Conservation (phyloP, 257 asterid genomes). For the Apocynum venetum region DNA sequence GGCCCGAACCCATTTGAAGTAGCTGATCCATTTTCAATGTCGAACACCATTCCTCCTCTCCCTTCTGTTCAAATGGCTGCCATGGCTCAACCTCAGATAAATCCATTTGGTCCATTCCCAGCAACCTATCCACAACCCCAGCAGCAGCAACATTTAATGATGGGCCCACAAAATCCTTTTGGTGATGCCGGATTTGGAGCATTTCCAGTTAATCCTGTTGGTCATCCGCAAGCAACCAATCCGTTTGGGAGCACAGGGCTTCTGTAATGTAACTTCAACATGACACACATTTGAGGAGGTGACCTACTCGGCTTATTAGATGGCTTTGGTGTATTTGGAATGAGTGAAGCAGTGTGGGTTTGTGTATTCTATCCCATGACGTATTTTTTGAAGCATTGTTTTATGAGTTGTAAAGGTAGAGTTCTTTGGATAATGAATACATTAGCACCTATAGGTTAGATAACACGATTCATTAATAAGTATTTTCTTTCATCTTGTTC, state of each 20-base stretch:
- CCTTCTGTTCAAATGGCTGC: conserved; percentile 51
- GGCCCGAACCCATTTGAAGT: conserved; percentile 94
- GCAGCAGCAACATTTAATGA: conserved; percentile 43
- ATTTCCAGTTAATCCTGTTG: conserved; percentile 42
- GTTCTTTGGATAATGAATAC: conserved; percentile 16
- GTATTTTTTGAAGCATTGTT: conserved; percentile 20
- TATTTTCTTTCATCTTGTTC: not conserved
- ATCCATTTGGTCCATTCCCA: conserved; percentile 74
- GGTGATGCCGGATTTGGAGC: conserved; percentile 63
- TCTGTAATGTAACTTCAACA: conserved; percentile 30
- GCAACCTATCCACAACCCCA: conserved; percentile 55
- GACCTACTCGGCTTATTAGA: conserved; percentile 33
- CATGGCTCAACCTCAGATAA: conserved; percentile 48
- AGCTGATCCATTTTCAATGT: conserved; percentile 62
- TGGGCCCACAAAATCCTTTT: conserved; percentile 67
- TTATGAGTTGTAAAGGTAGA: conserved; percentile 40
- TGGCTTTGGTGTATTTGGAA: conserved; percentile 35
- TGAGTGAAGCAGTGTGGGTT: conserved; percentile 28
- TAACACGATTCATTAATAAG: not conserved
- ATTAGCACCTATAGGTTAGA: conserved; percentile 14
- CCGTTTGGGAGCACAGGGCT: conserved; percentile 74
- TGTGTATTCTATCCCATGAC: conserved; percentile 19
- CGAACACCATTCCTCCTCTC: conserved; percentile 43
- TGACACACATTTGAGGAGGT: conserved; percentile 22
- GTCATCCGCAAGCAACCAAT: conserved; percentile 59